Evolutionary conservation across 148 eudicot species (phyloP).

Genomic region (Amaranthus cruentus): DNA sequence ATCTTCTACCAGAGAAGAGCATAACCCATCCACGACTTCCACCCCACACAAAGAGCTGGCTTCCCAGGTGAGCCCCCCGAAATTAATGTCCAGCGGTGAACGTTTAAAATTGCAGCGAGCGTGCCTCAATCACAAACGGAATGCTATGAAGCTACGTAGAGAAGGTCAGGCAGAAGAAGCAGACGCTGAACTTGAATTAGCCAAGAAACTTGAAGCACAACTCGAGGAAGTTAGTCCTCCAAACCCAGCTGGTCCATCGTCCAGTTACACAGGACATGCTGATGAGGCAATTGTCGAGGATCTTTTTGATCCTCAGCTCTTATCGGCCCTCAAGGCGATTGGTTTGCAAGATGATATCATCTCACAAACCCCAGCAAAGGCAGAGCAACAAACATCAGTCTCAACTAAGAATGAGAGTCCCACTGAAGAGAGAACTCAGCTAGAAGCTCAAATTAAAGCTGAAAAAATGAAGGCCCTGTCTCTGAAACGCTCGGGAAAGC

Average conservation of each 20-base stretch:
- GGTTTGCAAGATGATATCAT: constrained; percentile 48
- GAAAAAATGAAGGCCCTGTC: constrained; percentile 72
- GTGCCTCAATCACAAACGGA: constrained; percentile 75
- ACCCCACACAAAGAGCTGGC: constrained; percentile 31
- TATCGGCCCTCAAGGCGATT: constrained; percentile 70
- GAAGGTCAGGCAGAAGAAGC: constrained; percentile 90
- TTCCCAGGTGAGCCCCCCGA: constrained; percentile 33
- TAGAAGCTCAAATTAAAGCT: constrained; percentile 73
- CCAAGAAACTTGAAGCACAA: constrained; percentile 74
- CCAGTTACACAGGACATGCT: constrained; percentile 28
- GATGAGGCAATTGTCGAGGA: constrained; percentile 64
- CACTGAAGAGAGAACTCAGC: constrained; percentile 40
- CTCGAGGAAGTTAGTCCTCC: constrained; percentile 52
- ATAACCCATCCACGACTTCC: constrained; percentile 26
- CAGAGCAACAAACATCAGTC: constrained; percentile 31
- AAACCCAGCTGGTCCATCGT: constrained; percentile 26
- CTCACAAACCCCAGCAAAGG: constrained; percentile 24
- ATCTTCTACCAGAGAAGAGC: constrained; percentile 34
- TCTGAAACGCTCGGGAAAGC: constrained; percentile 80
- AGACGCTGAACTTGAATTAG: constrained; percentile 73
- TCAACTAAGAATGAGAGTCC: constrained; percentile 30
- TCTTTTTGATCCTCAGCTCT: constrained; percentile 86
- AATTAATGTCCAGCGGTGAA: constrained; percentile 56
- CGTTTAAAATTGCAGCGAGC: constrained; percentile 79
- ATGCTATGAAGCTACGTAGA: constrained; percentile 71